Base-by-base conservation (phyloP, 1,139 yeast species). In the Hyphopichia pseudoburtonii region DNA sequence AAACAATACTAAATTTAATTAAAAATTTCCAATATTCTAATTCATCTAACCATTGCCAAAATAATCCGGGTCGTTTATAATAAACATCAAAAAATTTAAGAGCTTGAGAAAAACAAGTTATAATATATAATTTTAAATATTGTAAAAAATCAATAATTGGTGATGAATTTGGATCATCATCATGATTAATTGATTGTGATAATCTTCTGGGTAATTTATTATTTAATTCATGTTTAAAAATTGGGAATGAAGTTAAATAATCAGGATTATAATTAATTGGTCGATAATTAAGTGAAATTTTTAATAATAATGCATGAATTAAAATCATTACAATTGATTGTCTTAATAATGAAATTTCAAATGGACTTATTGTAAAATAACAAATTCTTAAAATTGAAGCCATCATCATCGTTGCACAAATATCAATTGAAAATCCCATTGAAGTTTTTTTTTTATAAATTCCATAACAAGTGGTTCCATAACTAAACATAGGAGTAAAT, bases 401-500 rank as follows among this genome's bases (percentile, higher is more conserved):
- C 49, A 87, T 71, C 42, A 89, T 60, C 96, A 89, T 88, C 9
- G 95, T 86, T 12, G 90, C 92, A 62, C 96, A 89, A 11, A 89
- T 85, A 58, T 89, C 97, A 17, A 88, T 70, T 6, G 94, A 82
- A 55, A 88, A 88, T 21, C 97, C 97, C 24, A 76, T 70, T 2
- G 92, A 77, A 1, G 89, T 74, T 53, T 79, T 68, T 30, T 77
- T 75, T 35, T 72, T 66, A 48, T 80, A 73, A 12, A 89, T 87
- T 43, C 86, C 73, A 38, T 79, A 66, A 30, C 89, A 77, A 0
- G 96, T 87, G 17, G 94, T 78, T 2, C 96, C 95, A 53, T 89
- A 89, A 6, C 96, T 86, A 42, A 88, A 76, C 30, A 89, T 56
- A 2, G 97, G 97, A 0, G 92, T 82, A 54, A 82, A 77, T 12